Evolutionary conservation across 1,284 basidiomycete species (phyloP), one percentile per base, ranked within the genome.

Genomic region (Exobasidium rhododendri): DNA sequence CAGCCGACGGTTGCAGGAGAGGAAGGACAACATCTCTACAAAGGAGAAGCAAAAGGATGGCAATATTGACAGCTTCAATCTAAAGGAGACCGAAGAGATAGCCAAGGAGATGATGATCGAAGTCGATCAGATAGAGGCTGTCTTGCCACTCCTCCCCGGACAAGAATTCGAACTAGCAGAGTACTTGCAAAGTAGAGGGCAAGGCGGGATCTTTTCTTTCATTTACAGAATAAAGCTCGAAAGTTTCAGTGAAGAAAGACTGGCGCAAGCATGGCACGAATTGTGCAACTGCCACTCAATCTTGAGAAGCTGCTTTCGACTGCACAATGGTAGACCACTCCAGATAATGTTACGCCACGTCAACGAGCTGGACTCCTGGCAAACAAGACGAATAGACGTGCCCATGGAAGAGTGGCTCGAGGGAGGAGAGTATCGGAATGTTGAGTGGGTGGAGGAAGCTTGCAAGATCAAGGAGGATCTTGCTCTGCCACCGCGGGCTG

Each of bases 101-200:
- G 49, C 1, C 26, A 24, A 7, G 6, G 29, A 43, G 20, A 14
- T 47, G 35, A 24, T 28, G 26, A 13, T 43, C 26, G 22, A 29
- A 2, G 32, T 30, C 20, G 17, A 53, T 4, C 28, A 59, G 2
- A 47, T 74, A 53, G 68, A 72, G 57, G 53, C 56, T 2, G 66
- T 74, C 14, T 65, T 71, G 14, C 70, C 70, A 0, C 59, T 72
- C 22, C 59, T 71, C 3, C 60, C 71, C 0, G 75, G 75, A 3
- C 75, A 78, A 56, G 64, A 60, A 46, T 55, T 67, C 53, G 68
- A 69, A 59, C 57, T 75, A 1, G 69, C 68, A 2, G 58, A 56
- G 7, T 69, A 65, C 65, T 61, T 69, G 2, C 51, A 61, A 26
- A 59, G 50, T 14, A 44, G 59, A 1, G 45, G 53, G 14, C 64